Evolutionary conservation across 2,329 filamentous ascomycete genomes (phyloP).

Genomic region (Pseudocercospora fijiensis): DNA sequence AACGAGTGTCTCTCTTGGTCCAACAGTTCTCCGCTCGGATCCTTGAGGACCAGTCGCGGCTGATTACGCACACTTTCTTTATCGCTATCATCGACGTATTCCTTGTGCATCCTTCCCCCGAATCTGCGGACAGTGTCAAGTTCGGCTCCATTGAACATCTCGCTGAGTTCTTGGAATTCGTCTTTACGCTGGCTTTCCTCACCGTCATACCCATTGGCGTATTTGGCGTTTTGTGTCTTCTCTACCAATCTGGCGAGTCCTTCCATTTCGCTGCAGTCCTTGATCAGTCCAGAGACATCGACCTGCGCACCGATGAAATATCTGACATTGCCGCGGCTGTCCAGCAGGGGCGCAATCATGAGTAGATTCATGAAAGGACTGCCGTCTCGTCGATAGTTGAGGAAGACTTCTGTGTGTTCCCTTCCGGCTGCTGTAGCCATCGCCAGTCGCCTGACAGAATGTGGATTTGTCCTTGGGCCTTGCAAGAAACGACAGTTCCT

Average conservation of each 20-base stretch:
- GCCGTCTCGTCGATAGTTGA: constrained; percentile 74
- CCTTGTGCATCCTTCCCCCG: constrained; percentile 64
- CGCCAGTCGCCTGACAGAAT: constrained; percentile 61
- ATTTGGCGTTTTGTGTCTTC: constrained; percentile 36
- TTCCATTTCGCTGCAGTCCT: constrained; percentile 64
- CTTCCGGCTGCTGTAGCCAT: constrained; percentile 62
- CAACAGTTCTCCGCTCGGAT: constrained; percentile 42
- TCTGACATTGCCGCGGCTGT: constrained; percentile 64
- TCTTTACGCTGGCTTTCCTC: constrained; percentile 51
- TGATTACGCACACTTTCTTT: constrained; percentile 41
- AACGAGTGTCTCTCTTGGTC: constrained; percentile 24
- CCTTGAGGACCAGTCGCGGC: constrained; percentile 52
- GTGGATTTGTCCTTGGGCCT: constrained; percentile 66
- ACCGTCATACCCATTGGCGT: constrained; percentile 34
- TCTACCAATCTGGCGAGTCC: constrained; percentile 50
- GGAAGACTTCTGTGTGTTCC: constrained; percentile 70
- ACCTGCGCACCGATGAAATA: constrained; percentile 74
- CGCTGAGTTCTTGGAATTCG: constrained; percentile 64
- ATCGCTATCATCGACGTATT: constrained; percentile 52
- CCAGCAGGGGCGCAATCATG: constrained; percentile 70
- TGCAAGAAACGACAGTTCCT: constrained; percentile 78
- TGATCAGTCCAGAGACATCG: constrained; percentile 67
- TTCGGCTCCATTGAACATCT: constrained; percentile 69
- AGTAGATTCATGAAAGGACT: constrained; percentile 75
- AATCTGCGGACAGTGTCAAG: constrained; percentile 62